These are phyloP conservation scores for Colletotrichum tanaceti DNA, from an alignment of 2,329 filamentous ascomycete genomes.

Conservation along the genomic window DNA sequence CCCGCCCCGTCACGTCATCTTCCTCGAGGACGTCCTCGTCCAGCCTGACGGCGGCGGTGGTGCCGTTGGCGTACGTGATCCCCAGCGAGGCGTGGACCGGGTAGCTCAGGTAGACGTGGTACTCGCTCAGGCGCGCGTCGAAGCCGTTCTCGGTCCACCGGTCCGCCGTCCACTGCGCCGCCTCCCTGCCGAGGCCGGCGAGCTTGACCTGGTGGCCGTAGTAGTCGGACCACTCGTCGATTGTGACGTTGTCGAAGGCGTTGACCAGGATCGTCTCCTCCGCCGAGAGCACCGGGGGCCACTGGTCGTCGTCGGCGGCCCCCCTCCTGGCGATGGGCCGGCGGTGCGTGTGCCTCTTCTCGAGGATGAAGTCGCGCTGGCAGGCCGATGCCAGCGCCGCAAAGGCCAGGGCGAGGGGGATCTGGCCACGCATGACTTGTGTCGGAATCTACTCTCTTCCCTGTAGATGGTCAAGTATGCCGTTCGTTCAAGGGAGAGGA, in stretches of 20 bases:
- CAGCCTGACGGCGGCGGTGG: conserved; percentile 73
- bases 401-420: conserved; percentile 40
- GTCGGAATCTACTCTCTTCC: neutral
- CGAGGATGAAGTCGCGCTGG: conserved; percentile 46
- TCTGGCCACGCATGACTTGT: conserved; percentile 30
- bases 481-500: too few species aligned
- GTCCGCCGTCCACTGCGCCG: conserved; percentile 54
- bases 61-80: conserved; percentile 51
- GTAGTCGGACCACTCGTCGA: conserved; percentile 54
- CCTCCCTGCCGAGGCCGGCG: conserved; percentile 51
- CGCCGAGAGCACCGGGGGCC: conserved; percentile 51
- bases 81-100: conserved; percentile 66
- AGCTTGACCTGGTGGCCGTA: conserved; percentile 55
- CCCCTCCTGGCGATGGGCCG: conserved; percentile 48
- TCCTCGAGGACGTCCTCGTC: conserved; percentile 79
- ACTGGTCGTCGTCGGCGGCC: conserved; percentile 48
- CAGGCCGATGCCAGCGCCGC: conserved; percentile 46
- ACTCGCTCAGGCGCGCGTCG: conserved; percentile 54
- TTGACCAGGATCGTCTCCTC: conserved; percentile 51
- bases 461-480: neutral
- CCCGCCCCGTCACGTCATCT: conserved; percentile 77
- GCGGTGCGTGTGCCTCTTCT: conserved; percentile 49
- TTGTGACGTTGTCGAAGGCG: conserved; percentile 52
- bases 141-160: conserved; percentile 53
- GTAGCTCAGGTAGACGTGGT: conserved; percentile 71